Conservation (phyloP, 1,139 yeast species). For the Geotrichum bryndzae region DNA sequence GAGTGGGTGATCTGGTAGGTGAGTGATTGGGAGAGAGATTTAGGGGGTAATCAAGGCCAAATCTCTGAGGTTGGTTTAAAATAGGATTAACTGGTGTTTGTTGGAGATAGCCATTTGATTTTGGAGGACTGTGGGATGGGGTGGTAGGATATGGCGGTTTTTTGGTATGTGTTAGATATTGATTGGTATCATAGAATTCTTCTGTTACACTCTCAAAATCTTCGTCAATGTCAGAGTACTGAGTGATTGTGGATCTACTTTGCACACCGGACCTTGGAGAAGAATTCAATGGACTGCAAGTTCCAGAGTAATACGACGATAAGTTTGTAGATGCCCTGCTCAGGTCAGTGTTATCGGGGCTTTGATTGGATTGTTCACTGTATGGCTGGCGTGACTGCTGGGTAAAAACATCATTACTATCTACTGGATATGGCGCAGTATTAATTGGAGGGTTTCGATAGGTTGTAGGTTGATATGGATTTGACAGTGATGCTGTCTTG, state of each 20-base stretch:
- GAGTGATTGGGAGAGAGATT: neutral
- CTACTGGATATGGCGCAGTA: neutral
- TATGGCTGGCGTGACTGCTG: neutral
- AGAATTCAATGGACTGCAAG: neutral
- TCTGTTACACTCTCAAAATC: neutral
- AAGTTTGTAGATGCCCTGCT: conserved; percentile 12
- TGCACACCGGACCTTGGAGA: conserved; percentile 15
- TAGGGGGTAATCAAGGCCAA: neutral
- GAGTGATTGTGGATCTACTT: conserved; percentile 15
- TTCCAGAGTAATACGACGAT: conserved; percentile 41
- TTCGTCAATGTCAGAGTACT: conserved; percentile 5
- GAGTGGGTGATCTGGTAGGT: neutral
- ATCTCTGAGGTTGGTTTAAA: neutral
- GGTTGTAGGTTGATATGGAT: neutral
- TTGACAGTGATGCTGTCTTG: neutral
- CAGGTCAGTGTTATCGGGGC: neutral
- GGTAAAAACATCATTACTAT: neutral
- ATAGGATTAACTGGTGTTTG: neutral
- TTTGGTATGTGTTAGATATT: neutral
- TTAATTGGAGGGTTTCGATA: neutral
- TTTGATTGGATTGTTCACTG: neutral
- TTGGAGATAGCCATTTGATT: neutral
- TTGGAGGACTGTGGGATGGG: neutral
- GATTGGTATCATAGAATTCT: neutral
- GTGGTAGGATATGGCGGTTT: conserved; percentile 6